Evolutionary conservation across 129 eudicot species (phyloP), one percentile per base, ranked within the genome.

Genomic region (Mikania micrantha): DNA sequence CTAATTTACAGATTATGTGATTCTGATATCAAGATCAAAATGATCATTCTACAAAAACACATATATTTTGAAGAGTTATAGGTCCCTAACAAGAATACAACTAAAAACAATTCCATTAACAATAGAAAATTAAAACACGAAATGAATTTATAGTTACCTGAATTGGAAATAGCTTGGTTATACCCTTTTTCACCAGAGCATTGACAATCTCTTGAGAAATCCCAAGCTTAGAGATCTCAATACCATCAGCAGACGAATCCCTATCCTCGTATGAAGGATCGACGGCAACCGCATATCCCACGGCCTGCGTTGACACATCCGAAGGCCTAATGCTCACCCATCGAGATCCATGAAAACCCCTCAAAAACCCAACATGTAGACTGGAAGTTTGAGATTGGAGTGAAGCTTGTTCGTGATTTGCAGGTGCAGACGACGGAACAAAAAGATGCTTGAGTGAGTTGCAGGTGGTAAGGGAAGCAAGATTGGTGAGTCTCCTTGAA

Each of bases 131-230:
- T 5, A 24, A 15, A 35, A 59, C 5, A 40, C 15, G n/a, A 4
- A 6, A 7, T 7, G 40, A 22, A 24, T 10, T 0, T 40, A 3
- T 9, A 67, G 41, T 0, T 64, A 91, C 96, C 97, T 91, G 97
- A 83, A 91, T 85, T 6, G 93, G 97, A 64, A 91, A 91, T 4
- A 91, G 85, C 69, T 79, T 91, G 27, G 91, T 77, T 38, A 91
- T 91, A 4, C 97, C 97, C 78, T 74, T 85, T 6, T 59, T 48
- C 6, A 85, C 82, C 71, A 85, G 58, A 20, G 91, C 81, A 7
- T 75, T 27, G 25, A 91, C 93, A 66, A 91, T 81, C 57, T 81
- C 85, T 31, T 69, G 65, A 41, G 85, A 63, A 60, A 87, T 78
- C 41, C 89, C 89, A 74, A 91, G 95, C 74, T 87, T 87, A 7